Evolutionary conservation across 768 basidiomycete genomes (phyloP).

Genomic region (Russula sp.): DNA sequence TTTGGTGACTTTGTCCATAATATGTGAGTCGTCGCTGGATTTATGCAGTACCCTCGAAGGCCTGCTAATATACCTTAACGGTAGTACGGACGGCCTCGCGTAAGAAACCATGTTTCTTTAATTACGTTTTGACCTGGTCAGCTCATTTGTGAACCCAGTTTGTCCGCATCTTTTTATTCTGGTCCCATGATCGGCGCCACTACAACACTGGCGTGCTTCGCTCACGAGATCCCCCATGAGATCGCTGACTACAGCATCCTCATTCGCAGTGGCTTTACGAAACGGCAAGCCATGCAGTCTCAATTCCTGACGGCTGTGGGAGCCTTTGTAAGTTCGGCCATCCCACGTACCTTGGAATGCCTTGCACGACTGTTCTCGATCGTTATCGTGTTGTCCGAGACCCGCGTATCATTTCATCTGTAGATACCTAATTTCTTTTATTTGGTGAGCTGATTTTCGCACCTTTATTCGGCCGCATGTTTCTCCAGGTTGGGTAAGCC

Average conservation of each 20-base stretch:
- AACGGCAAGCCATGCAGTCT: constrained; percentile 88
- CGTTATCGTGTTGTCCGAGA: constrained; percentile 30
- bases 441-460: constrained; percentile 5
- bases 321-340: constrained; percentile 69
- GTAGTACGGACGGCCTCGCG: constrained; percentile 89
- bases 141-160: constrained; percentile 44
- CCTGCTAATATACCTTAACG: constrained; percentile 27
- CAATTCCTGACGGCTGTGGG: constrained; percentile 91
- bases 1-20: constrained; percentile 95
- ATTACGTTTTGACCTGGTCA: constrained; percentile 26
- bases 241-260: constrained; percentile 97
- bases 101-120: constrained; percentile 42
- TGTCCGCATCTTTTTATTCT: constrained; percentile 97
- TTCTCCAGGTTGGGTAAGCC: constrained; percentile 34
- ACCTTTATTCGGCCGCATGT: constrained; percentile 18
- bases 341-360: constrained; percentile 14
- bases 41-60: constrained; percentile 20
- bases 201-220: constrained; percentile 92
- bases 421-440: background rate
- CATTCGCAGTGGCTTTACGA: constrained; percentile 85
- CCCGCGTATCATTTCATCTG: constrained; percentile 22
- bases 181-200: constrained; percentile 91
- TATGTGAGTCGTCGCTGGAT: constrained; percentile 52
- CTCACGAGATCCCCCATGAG: constrained; percentile 94
- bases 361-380: constrained; percentile 31